These are phyloP conservation scores for Kuraishia floccosa DNA, from an alignment of 805 yeast species.

Conservation along the genomic window DNA sequence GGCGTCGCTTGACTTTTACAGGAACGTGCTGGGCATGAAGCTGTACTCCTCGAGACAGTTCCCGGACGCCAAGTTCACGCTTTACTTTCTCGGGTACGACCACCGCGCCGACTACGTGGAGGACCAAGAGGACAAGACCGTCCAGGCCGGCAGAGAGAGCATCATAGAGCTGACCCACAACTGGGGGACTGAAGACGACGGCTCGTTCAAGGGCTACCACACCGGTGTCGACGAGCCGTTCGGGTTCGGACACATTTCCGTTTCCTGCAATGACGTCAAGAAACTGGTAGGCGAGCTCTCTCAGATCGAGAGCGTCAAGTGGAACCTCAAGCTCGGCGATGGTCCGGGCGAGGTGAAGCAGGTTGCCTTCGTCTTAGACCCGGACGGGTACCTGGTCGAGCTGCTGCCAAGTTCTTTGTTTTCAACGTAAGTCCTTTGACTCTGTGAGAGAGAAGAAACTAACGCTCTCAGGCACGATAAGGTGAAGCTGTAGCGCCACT, in stretches of 20 bases:
- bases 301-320: no score
- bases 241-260: constrained; percentile 84
- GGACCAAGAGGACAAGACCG: constrained; percentile 20
- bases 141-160: constrained; percentile 43
- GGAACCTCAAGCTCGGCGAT: no score
- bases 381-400: constrained; percentile 61
- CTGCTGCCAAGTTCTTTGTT: neutral
- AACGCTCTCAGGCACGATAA: no score
- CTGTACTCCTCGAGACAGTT: constrained; percentile 44
- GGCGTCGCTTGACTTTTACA: constrained; percentile 68
- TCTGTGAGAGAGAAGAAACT: neutral
- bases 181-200: constrained; percentile 89
- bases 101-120: constrained; percentile 31
- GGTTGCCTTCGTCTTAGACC: constrained; percentile 74
- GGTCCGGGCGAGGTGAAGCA: no score
- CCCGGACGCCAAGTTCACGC: constrained; percentile 66
- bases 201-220: constrained; percentile 58
- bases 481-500: neutral
- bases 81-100: constrained; percentile 77
- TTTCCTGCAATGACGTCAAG: constrained; percentile 55
- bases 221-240: constrained; percentile 69
- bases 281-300: constrained; percentile 40
- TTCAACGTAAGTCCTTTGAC: neutral
- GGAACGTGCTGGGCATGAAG: constrained; percentile 72
- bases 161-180: constrained; percentile 87